Conservation (phyloP, 345 rosid genomes). For the Salix exigua region DNA sequence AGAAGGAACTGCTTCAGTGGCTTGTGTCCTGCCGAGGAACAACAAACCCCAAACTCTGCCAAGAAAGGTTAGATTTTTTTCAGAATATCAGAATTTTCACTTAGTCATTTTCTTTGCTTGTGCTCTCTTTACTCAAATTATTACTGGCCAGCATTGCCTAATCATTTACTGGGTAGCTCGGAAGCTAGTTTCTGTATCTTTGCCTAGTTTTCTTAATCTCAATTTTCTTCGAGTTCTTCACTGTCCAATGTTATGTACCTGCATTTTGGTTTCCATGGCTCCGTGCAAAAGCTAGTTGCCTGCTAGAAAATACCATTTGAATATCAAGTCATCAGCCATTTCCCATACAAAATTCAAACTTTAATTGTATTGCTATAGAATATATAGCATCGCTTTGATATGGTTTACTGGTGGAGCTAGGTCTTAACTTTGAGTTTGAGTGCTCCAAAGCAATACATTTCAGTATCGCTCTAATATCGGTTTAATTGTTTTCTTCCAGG, state of each 20-base stretch:
- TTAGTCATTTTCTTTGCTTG: not conserved
- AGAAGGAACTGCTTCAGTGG: constrained; percentile 9
- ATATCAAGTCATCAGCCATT: not conserved
- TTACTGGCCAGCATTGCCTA: not conserved
- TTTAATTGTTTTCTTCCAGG: not conserved
- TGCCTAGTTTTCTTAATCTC: too few species aligned
- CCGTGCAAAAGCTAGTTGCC: not conserved
- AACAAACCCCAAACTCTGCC: constrained; percentile 4
- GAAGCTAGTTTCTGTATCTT: too few species aligned
- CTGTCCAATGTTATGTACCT: not conserved
- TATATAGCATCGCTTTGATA: too few species aligned
- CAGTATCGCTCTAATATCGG: not conserved
- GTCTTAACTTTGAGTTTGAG: too few species aligned
- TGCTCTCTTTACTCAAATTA: constrained; percentile 5
- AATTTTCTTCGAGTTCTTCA: not conserved
- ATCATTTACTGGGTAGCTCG: not conserved
- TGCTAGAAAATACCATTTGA: not conserved
- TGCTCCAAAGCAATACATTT: too few species aligned
- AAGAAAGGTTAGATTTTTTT: constrained; percentile 18
- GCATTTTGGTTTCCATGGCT: not conserved
- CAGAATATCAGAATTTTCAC: not conserved
- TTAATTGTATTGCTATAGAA: too few species aligned
- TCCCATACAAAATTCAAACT: not conserved
- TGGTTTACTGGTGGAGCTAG: too few species aligned
- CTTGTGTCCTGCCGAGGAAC: not conserved